Base-by-base conservation (phyloP, 306 rosid genomes). In the Luffa acutangula region DNA sequence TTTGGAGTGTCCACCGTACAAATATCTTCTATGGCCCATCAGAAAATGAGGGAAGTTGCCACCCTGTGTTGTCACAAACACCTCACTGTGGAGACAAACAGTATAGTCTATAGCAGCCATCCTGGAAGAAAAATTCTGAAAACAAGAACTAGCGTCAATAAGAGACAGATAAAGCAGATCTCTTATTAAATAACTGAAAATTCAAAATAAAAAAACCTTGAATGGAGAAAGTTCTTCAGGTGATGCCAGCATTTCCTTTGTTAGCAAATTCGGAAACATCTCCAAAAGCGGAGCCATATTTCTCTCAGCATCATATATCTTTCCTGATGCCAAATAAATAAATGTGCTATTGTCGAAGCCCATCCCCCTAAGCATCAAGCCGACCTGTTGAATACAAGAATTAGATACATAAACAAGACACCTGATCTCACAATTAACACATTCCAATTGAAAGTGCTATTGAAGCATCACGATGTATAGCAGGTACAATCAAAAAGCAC, bases 21-120 rank as follows among this genome's bases (percentile, higher is more conserved):
- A 88, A 91, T 93, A 93, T 89, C 98, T 88, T 77, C 99, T 86
- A 88, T 95, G 99, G 83, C 99, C 99, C 81, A 91, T 88, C 76
- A 93, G 84, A 81, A 95, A 93, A 88, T 95, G 99, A 78, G 99
- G 99, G 85, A 95, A 95, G 90, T 95, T 95, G 70, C 98, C 99
- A 41, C 97, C 99, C 79, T 95, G 99, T 74, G 99, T 93, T 81
- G 99, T 95, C 85, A 95, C 99, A 85, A 95, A 95, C 82, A 89
- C 99, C 90, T 95, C 98, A 80, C 99, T 91, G 75, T 93, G 97
- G 78, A 95, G 97, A 82, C 99, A 95, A 84, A 95, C 99, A 36
- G 97, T 93, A 86, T 95, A 95, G 85, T 95, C 99, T 83, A 93
- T 86, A 59, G 99, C 97, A 84, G 99, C 99, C 99, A 95, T 95